phyloP scores from a whole-genome alignment of 805 yeast genomes.

The Yamadazyma sp. region DNA sequence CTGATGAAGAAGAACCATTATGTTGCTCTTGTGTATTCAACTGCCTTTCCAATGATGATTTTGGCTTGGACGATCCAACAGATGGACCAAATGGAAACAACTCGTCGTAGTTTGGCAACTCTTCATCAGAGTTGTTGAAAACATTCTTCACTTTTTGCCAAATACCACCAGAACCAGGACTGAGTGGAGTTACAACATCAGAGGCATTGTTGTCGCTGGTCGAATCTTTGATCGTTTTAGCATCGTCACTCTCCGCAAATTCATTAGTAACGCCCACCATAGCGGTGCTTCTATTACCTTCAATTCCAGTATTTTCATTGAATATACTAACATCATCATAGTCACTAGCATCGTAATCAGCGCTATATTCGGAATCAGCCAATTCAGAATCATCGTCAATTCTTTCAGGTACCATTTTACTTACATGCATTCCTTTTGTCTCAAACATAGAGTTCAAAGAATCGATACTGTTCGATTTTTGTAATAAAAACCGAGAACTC shows the following conservation, averaged over 20 bases:
- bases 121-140: constrained; percentile 32
- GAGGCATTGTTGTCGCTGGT: constrained; percentile 17
- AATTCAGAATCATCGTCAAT: constrained; percentile 30
- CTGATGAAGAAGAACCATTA: not conserved
- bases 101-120: constrained; percentile 72
- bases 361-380: constrained; percentile 29
- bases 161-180: constrained; percentile 23
- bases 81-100: constrained; percentile 58
- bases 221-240: constrained; percentile 14
- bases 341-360: constrained; percentile 19
- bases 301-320: constrained; percentile 4
- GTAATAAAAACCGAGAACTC: constrained; percentile 17
- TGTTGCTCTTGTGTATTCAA: constrained; percentile 28
- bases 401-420: constrained; percentile 34
- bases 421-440: constrained; percentile 37
- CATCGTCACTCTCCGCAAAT: constrained; percentile 11
- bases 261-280: not conserved
- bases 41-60: constrained; percentile 31
- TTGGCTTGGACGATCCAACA: constrained; percentile 29
- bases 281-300: constrained; percentile 2
- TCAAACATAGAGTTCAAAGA: constrained; percentile 42
- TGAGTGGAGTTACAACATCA: constrained; percentile 3
- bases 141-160: constrained; percentile 47
- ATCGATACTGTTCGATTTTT: constrained; percentile 37
- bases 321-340: constrained; percentile 15